phyloP scores from a whole-genome alignment of 495 filamentous ascomycete species.

The Aspergillus indologenus region DNA sequence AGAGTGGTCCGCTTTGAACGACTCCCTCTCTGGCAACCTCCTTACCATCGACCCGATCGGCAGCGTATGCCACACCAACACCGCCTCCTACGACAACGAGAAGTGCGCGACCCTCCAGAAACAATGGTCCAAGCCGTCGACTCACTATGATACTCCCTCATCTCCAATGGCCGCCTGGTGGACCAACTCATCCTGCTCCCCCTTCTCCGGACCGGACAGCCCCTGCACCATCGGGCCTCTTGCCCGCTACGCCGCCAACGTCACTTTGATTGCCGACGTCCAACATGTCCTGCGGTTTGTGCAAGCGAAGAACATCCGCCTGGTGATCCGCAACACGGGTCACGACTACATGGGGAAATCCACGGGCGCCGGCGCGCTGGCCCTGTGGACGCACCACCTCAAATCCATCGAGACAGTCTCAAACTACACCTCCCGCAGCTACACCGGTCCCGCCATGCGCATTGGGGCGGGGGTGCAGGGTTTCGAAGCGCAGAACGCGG shows the following conservation, averaged over 20 bases:
- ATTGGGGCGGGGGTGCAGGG: conserved; percentile 54
- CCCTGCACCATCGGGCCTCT: conserved; percentile 52
- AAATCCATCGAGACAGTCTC: conserved; percentile 33
- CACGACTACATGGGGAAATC: conserved; percentile 52
- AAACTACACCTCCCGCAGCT: conserved; percentile 31
- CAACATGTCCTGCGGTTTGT: conserved; percentile 43
- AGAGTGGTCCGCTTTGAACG: conserved; percentile 30
- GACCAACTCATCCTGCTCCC: conserved; percentile 48
- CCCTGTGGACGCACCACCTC: conserved; percentile 54
- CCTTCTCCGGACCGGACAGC: conserved; percentile 39
- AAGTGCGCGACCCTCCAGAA: conserved; percentile 21
- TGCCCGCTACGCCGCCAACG: conserved; percentile 45
- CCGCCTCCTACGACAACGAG: conserved; percentile 23
- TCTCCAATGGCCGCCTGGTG: conserved; percentile 47
- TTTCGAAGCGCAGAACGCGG: conserved; percentile 40
- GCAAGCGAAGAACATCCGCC: conserved; percentile 50
- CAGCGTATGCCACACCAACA: conserved; percentile 31
- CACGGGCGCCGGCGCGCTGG: conserved; percentile 49
- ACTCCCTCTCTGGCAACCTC: conserved; percentile 25
- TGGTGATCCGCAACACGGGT: conserved; percentile 62
- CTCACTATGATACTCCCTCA: conserved; percentile 26
- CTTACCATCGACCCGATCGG: conserved; percentile 35
- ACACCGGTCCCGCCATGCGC: conserved; percentile 48
- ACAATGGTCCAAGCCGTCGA: conserved; percentile 22
- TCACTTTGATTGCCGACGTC: conserved; percentile 10